Percentiles rank a stretch among this genome's conserved stretches.
These are phyloP conservation scores for Candida sithepensis DNA, from an alignment of 805 yeast genomes.

Conservation along the genomic window DNA sequence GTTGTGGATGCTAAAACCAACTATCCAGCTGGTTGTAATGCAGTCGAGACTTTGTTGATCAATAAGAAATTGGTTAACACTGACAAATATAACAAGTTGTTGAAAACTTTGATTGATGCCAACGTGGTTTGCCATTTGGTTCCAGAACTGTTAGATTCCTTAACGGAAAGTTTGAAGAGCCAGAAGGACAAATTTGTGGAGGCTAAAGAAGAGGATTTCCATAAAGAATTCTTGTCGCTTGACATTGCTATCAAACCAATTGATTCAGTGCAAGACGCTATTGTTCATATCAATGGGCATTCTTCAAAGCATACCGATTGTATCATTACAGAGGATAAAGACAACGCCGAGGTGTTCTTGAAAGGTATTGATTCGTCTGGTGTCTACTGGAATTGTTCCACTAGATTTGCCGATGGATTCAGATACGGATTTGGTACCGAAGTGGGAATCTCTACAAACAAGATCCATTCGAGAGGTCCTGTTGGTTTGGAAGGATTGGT, in stretches of 20 bases:
- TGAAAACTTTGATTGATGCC: slow-evolving; percentile 45
- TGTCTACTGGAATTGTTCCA: slow-evolving; percentile 96
- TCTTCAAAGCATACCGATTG: slow-evolving; percentile 97
- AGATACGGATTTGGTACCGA: slow-evolving; percentile 98
- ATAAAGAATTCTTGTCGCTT: slow-evolving; percentile 76
- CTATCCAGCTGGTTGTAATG: slow-evolving; percentile 99
- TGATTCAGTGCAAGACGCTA: slow-evolving; percentile 62
- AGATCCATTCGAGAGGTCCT: slow-evolving; percentile 98
- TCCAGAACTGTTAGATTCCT: slow-evolving; percentile 40
- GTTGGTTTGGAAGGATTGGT: slow-evolving; percentile 97
- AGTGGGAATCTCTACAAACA: slow-evolving; percentile 95
- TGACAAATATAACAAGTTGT: slow-evolving; percentile 13
- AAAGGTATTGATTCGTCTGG: slow-evolving; percentile 92
- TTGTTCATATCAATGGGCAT: slow-evolving; percentile 79
- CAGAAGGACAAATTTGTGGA: slow-evolving; percentile 33
- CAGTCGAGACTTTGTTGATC: slow-evolving; percentile 82
- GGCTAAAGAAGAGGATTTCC: slow-evolving; percentile 67
- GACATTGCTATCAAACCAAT: slow-evolving; percentile 76
- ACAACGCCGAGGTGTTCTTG: slow-evolving; percentile 69
- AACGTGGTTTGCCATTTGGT: slow-evolving; percentile 75
- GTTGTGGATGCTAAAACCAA: slow-evolving; percentile 87
- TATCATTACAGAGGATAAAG: slow-evolving; percentile 74
- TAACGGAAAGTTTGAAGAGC: slow-evolving; percentile 14
- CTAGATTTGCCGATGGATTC: slow-evolving; percentile 98
- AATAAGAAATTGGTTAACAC: slow-evolving; percentile 37